Percentiles rank a stretch among this genome's conserved stretches.
phyloP scores from a whole-genome alignment of 441 rosid species.

The Pelargonium myrrhifolium region DNA sequence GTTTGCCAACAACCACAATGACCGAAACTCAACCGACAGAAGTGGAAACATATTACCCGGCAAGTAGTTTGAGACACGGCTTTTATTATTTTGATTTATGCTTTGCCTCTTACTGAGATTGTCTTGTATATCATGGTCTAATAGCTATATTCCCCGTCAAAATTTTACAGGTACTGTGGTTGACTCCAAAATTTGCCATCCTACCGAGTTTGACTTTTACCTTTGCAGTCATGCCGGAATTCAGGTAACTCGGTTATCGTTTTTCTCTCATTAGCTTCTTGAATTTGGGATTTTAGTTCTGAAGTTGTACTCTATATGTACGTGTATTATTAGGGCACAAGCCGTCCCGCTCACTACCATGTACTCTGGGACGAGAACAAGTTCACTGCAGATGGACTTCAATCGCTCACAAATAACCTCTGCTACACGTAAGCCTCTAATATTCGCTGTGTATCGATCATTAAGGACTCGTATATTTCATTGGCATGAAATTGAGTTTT shows the following conservation, averaged over 20 bases:
- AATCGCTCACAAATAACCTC: slow-evolving; percentile 88
- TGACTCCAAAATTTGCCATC: slow-evolving; percentile 86
- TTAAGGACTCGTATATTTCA: neutral
- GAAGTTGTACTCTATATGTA: neutral
- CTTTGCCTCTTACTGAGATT: neutral
- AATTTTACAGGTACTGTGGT: slow-evolving; percentile 71
- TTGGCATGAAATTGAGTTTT: neutral
- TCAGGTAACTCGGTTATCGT: slow-evolving; percentile 40
- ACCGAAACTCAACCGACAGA: slow-evolving; percentile 70
- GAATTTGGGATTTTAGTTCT: no score
- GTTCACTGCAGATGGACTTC: slow-evolving; percentile 93
- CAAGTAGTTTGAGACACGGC: slow-evolving; percentile 11
- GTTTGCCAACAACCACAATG: slow-evolving; percentile 83
- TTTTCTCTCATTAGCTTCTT: no score
- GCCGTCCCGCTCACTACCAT: slow-evolving; percentile 84
- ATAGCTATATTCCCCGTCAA: no score
- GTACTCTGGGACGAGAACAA: slow-evolving; percentile 99
- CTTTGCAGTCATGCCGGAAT: slow-evolving; percentile 96
- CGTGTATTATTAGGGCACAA: no score
- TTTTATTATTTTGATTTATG: neutral
- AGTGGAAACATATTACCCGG: slow-evolving; percentile 92
- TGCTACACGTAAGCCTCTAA: slow-evolving; percentile 49
- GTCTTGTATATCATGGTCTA: neutral
- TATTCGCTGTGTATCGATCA: neutral
- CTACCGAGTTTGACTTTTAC: slow-evolving; percentile 84